These are phyloP conservation scores for Penicillium crustosum DNA, from an alignment of 2,329 filamentous ascomycete species.

Conservation along the genomic window DNA sequence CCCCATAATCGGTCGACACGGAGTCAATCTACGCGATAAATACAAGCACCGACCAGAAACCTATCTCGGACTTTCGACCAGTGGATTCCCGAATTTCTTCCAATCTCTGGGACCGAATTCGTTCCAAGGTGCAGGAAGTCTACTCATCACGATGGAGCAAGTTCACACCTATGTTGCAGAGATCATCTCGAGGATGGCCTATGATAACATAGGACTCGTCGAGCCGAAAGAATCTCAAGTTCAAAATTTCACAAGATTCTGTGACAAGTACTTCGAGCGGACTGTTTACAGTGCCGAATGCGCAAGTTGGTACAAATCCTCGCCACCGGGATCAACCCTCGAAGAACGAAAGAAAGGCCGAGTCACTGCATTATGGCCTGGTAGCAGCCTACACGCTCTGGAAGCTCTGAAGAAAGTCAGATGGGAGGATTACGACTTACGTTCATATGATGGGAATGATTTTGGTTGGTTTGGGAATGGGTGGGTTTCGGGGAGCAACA, in stretches of 20 bases:
- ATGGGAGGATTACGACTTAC: constrained; percentile 50
- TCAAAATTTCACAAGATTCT: constrained; percentile 50
- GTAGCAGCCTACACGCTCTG: constrained; percentile 40
- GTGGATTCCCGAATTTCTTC: constrained; percentile 3
- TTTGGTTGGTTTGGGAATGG: constrained; percentile 54
- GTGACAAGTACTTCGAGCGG: constrained; percentile 48
- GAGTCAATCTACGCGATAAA: constrained; percentile 27
- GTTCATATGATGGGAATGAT: constrained; percentile 45
- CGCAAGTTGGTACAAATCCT: constrained; percentile 53
- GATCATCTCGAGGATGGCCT: constrained; percentile 49
- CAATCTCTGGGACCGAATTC: constrained; percentile 3
- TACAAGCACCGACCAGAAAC: constrained; percentile 13
- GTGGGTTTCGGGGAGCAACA: constrained; percentile 33
- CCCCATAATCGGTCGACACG: constrained; percentile 27
- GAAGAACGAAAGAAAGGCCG: constrained; percentile 34
- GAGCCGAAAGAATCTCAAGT: constrained; percentile 43
- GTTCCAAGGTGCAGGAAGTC: constrained; percentile 10
- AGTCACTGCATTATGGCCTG: constrained; percentile 47
- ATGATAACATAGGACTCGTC: constrained; percentile 47
- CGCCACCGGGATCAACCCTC: constrained; percentile 29
- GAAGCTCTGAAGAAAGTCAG: constrained; percentile 40
- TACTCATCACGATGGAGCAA: constrained; percentile 24
- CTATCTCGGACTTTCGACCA: neutral
- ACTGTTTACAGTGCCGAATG: constrained; percentile 39
- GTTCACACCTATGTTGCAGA: constrained; percentile 40